These are phyloP conservation scores for Histomonas meleagridis DNA, from an alignment of 208 protist genomes.

Conservation along the genomic window DNA sequence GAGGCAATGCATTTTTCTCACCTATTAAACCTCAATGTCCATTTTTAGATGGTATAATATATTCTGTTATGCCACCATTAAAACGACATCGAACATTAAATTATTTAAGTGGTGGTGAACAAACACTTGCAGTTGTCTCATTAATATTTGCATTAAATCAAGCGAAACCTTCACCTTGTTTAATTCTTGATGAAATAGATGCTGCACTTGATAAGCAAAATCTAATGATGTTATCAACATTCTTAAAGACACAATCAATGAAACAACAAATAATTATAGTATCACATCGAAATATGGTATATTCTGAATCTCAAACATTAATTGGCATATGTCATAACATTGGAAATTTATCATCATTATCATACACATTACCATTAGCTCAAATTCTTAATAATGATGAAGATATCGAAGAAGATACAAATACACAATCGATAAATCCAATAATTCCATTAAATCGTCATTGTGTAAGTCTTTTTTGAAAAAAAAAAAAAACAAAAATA, in stretches of 20 bases:
- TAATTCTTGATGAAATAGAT: slow-evolving; percentile 19
- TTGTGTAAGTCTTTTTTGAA: too few relatives aligned
- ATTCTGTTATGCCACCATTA: background rate
- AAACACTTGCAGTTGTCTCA: slow-evolving; percentile 1
- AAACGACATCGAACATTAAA: background rate
- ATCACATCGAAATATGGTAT: background rate
- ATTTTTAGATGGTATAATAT: background rate
- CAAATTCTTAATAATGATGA: too few relatives aligned
- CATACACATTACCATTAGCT: too few relatives aligned
- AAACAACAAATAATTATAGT: background rate
- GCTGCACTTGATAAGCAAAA: background rate
- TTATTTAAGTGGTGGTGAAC: background rate
- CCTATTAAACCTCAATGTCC: background rate
- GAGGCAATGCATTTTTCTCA: background rate
- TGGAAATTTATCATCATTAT: too few relatives aligned
- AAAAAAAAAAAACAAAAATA: too few relatives aligned
- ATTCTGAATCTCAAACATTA: background rate
- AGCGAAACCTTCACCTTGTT: background rate
- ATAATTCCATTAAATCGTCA: too few relatives aligned
- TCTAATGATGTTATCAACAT: background rate
- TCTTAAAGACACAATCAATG: background rate
- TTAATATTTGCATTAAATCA: background rate
- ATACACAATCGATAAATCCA: too few relatives aligned
- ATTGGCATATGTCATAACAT: slow-evolving; percentile 7
- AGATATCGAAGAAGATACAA: too few relatives aligned